Evolutionary conservation across 305 asterid genomes (phyloP), one percentile per base, ranked within the genome.

Genomic region (Euphrasia arctica): DNA sequence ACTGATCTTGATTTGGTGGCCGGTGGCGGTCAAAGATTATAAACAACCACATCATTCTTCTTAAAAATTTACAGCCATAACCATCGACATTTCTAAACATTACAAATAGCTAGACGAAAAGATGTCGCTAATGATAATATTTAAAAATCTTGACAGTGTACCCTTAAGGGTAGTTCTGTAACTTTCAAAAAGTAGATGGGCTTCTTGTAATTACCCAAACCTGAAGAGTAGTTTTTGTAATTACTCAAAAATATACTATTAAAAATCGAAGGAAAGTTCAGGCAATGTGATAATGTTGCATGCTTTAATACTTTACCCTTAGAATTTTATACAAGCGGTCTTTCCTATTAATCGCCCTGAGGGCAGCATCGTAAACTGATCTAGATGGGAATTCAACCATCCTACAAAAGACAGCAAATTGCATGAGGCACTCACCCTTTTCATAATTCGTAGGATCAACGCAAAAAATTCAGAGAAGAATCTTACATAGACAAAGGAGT

Each of bases 321-420:
- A 50, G 67, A 72, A 91, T 13, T 68, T 52, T 80, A 72, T 71
- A 57, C 69, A 83, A 15, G 58, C 93, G 95, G 27, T 87, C 88
- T 66, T 77, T 85, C 72, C 75, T 82, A 31, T 9, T 18, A 70
- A 80, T 69, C 36, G 85, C 70, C 81, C 58, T 82, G 41, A 65
- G 0, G 45, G 79, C 87, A 77, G 78, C 74, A n/a, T 83, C 81
- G 49, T 72, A 87, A 61, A 78, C 76, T 55, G 63, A 49, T 49
- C 48, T 61, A 43, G 88, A 75, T 6, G 93, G 88, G 71, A 91
- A 82, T 69, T 80, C 89, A 47, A 91, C 57, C 75, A 85, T 65
- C 88, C 98, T 91, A 75, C 63, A 78, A 74, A 74, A 22, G 41
- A 58, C 43, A 70, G 50, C 32, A 56, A 69, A 56, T n/a, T 45